Evolutionary conservation across 1,284 basidiomycete genomes (phyloP), one percentile per base, ranked within the genome.

Genomic region (Fistulinella cinereoalba): DNA sequence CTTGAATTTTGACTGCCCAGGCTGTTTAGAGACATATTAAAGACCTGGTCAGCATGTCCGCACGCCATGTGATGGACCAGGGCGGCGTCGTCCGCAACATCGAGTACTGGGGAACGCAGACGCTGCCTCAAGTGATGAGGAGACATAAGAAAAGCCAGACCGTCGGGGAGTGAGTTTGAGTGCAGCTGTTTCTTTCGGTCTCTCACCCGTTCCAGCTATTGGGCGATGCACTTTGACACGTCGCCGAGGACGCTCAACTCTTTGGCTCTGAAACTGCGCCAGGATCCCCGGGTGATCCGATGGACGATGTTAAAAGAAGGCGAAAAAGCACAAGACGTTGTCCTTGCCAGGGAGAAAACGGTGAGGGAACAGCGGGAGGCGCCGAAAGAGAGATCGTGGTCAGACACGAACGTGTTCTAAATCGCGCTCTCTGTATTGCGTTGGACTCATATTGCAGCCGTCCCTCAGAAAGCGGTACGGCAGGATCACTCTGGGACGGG

Each of bases 151-250:
- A 76, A 34, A 76, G 70, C 44, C 81, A 88, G 56, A 69, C 67
- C 12, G 61, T 79, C 25, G 92, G 85, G 76, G 91, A 94, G 90
- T 92, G 62, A 68, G 91, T 87, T 8, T 23, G 3, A 2, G 6
- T 37, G 24, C 40, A 5, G 7, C 31, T 3, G 3, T 19, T 23
- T 24, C 10, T 44, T 31, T 33, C 36, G 9, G 0, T 36, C 24
- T 37, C 60, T 54, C 18, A 66, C 46, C n/a, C 12, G 29, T 15
- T n/a, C 24, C 58, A 94, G 92, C 61, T 93, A 93, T 67, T 94
- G 91, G 89, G 81, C 86, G 13, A 80, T 94, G 74, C 80, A 92
- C 64, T 94, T 93, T 64, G 92, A 94, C 71, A 81, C 88, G 4
- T 88, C 88, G 8, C 90, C 91, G 8, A 72, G 73, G 41, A 81